Percentiles rank a stretch among this genome's conserved stretches.
Conservation (phyloP, 345 rosid species). For the Citrus hindsii region DNA sequence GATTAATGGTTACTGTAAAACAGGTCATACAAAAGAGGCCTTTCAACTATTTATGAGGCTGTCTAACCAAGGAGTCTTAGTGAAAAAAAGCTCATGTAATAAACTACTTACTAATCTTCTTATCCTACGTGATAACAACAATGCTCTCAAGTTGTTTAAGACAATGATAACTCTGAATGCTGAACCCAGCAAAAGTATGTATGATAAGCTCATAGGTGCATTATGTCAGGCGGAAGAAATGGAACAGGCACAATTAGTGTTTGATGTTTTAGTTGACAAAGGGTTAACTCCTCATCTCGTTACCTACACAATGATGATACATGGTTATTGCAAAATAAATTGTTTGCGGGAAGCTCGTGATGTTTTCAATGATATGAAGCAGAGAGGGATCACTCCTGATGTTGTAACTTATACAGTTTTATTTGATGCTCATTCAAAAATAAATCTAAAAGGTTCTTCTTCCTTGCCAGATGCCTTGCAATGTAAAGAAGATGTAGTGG, state of each 20-base stretch:
- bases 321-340: conserved; percentile 50
- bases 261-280: conserved; percentile 27
- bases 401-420: conserved; percentile 60
- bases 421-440: conserved; percentile 41
- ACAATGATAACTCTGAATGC: conserved; percentile 39
- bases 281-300: conserved; percentile 47
- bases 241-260: conserved; percentile 38
- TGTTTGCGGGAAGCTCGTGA: conserved; percentile 34
- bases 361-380: conserved; percentile 60
- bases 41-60: conserved; percentile 33
- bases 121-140: conserved; percentile 32
- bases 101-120: conserved; percentile 52
- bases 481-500: neutral
- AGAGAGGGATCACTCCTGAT: conserved; percentile 64
- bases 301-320: conserved; percentile 68
- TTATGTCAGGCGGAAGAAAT: conserved; percentile 38
- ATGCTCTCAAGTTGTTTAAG: conserved; percentile 38
- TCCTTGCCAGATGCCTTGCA: neutral
- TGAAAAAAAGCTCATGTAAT: conserved; percentile 39
- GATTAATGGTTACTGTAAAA: conserved; percentile 65
- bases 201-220: conserved; percentile 42
- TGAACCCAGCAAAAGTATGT: conserved; percentile 46
- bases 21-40: conserved; percentile 40
- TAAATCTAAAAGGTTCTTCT: conserved; percentile 14
- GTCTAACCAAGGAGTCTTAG: conserved; percentile 28